Conservation (phyloP, 78 protist species). For the Planoprotostelium fungivorum region DNA sequence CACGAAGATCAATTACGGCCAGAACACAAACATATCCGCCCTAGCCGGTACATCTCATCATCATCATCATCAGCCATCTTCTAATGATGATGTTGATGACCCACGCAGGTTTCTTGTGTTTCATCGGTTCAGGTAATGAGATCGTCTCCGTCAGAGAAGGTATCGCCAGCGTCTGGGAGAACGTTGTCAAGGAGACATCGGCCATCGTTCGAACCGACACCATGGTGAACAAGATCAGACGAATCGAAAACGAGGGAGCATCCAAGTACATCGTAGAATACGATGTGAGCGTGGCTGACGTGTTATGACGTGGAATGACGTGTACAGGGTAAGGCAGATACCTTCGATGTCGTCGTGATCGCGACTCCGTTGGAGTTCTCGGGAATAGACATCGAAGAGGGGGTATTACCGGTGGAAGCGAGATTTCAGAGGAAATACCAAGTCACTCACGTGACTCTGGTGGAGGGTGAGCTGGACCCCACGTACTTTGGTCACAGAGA, state of each 20-base stretch:
- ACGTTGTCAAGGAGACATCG: neutral
- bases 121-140: neutral
- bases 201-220: neutral
- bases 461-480: neutral
- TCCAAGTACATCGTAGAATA: no score
- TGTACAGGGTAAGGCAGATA: neutral
- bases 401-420: neutral
- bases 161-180: neutral
- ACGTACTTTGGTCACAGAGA: neutral
- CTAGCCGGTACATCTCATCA: neutral
- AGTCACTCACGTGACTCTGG: neutral
- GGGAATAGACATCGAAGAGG: neutral
- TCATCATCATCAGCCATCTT: no score
- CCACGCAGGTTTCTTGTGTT: neutral
- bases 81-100: neutral
- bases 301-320: no score
- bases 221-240: neutral
- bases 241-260: neutral
- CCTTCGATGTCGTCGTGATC: neutral
- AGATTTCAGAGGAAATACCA: neutral
- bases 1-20: neutral
- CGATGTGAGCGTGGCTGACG: no score
- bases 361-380: neutral
- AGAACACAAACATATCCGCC: neutral
- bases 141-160: neutral